phyloP scores from a whole-genome alignment of 345 rosid species.

The Boechera divaricarpa region DNA sequence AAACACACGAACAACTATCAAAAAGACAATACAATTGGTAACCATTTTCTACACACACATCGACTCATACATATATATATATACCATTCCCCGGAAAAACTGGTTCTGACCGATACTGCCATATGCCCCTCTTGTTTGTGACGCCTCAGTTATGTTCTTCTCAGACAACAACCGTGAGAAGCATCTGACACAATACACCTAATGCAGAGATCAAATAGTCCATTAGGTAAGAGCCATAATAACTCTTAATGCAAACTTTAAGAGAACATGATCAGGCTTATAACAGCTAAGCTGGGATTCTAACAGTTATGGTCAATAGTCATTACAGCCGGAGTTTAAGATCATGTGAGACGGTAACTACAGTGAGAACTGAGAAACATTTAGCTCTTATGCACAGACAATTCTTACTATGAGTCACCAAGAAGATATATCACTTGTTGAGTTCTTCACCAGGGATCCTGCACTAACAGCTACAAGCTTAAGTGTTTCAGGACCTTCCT shows the following conservation, averaged over 20 bases:
- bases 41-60: slow-evolving; percentile 30
- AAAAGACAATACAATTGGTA: slow-evolving; percentile 6
- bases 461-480: slow-evolving; percentile 51
- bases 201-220: slow-evolving; percentile 22
- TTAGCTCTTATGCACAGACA: slow-evolving; percentile 8
- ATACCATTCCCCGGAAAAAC: slow-evolving; percentile 28
- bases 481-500: slow-evolving; percentile 49
- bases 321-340: neutral
- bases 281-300: slow-evolving; percentile 3
- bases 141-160: slow-evolving; percentile 30
- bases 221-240: slow-evolving; percentile 7
- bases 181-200: slow-evolving; percentile 29
- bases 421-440: slow-evolving; percentile 49
- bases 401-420: slow-evolving; percentile 26
- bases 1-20: slow-evolving; percentile 11
- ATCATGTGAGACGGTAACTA: neutral
- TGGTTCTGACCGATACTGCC: slow-evolving; percentile 29
- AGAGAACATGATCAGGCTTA: slow-evolving; percentile 13
- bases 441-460: slow-evolving; percentile 48
- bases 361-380: neutral
- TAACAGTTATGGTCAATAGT: neutral
- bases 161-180: slow-evolving; percentile 36
- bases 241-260: neutral
- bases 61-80: slow-evolving; percentile 5
- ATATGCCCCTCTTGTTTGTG: slow-evolving; percentile 20